Base-by-base conservation (phyloP, 257 asterid genomes). In the Solanum gracilifrons region DNA sequence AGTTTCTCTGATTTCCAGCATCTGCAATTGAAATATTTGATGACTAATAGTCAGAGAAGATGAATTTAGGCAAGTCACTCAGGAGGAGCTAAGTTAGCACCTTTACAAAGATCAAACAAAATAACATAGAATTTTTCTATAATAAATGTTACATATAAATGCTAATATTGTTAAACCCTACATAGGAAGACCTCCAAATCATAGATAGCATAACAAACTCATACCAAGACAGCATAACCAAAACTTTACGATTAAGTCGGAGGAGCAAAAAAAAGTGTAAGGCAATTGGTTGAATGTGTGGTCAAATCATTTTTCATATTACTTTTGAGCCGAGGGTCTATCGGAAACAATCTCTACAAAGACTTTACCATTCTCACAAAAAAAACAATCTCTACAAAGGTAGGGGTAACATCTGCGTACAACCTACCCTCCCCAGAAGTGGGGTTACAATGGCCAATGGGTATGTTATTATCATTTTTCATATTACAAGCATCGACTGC, bases 1-100 rank as follows among this genome's bases (percentile, higher is more conserved):
- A 43, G 95, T 90, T 91, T 95, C 99, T 92, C 99, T 94, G 33
- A 97, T 89, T 88, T 97, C 98, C 98, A 97, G 91, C 84, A 97
- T 91, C 99, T 95, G 94, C 91, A 90, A 15, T 75, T 87, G 79
- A 85, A 87, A 66, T 77, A 71, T 79, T 79, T 74, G 51, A 75
- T 7, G 37, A 82, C 20, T 27, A 77, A 10, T n/a, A 37, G 13
- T 85, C 68, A 18, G 9, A 86, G 31, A 48, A 76, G 12, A 68
- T 64, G 20, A 79, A 11, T 39, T 41, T 7, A 35, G 25, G 75
- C 39, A 73, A 73, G n/a, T 84, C 66, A 15, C 11, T 13, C 27
- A 3, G 64, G 27, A 80, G 68, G 37, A 43, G 39, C 66, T 9
- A 5, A 43, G 85, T 7, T 43, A 25, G n/a, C 39, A 43, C 66